Conservation (phyloP, 1,284 basidiomycete genomes). For the Somion occarium region DNA sequence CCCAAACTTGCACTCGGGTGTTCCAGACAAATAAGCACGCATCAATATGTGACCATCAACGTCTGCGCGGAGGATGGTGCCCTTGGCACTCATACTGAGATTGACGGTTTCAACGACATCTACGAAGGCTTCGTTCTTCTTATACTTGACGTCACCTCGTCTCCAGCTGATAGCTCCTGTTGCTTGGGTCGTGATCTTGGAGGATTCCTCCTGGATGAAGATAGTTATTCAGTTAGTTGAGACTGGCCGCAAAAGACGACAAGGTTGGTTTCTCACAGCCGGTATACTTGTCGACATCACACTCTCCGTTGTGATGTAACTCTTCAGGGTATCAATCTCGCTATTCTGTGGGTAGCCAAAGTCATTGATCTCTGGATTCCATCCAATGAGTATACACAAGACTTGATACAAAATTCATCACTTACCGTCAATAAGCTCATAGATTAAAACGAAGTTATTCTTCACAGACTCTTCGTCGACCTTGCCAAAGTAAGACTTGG, state of each 20-base stretch:
- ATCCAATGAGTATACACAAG: background rate
- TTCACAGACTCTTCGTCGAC: slow-evolving; percentile 97
- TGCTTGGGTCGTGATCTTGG: slow-evolving; percentile 94
- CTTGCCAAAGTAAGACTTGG: slow-evolving; percentile 94
- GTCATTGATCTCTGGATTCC: slow-evolving; percentile 93
- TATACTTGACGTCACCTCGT: slow-evolving; percentile 91
- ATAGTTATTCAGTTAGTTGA: background rate
- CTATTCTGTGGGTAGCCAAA: slow-evolving; percentile 99
- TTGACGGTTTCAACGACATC: slow-evolving; percentile 98
- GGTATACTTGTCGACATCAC: slow-evolving; percentile 81
- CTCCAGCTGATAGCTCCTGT: slow-evolving; percentile 95
- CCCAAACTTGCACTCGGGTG: slow-evolving; percentile 97
- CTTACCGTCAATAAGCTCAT: slow-evolving; percentile 90
- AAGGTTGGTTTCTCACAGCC: slow-evolving; percentile 72
- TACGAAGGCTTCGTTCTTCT: slow-evolving; percentile 98
- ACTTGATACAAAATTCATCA: slow-evolving; percentile 2
- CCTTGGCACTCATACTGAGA: slow-evolving; percentile 94
- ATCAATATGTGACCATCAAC: slow-evolving; percentile 98
- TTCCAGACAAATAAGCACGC: slow-evolving; percentile 95
- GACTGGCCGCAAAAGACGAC: slow-evolving; percentile 5
- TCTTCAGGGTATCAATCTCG: slow-evolving; percentile 95
- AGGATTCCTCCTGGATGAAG: slow-evolving; percentile 78
- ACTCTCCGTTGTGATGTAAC: slow-evolving; percentile 97
- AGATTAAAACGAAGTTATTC: slow-evolving; percentile 98
- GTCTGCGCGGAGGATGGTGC: slow-evolving; percentile 90